These are phyloP conservation scores for Fagopyrum esculentum DNA, from an alignment of 148 eudicot genomes.

Conservation along the genomic window DNA sequence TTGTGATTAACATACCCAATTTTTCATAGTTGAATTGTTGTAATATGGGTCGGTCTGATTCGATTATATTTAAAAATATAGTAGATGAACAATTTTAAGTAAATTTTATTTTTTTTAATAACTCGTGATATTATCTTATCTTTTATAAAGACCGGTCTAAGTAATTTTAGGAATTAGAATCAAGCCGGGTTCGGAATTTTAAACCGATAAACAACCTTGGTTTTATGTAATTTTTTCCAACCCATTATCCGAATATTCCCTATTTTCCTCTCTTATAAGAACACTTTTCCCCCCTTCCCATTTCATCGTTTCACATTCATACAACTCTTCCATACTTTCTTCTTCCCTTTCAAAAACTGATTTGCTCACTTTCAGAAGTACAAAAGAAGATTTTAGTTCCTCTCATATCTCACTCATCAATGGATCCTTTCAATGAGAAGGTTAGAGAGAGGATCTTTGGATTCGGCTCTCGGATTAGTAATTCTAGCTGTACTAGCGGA, in stretches of 20 bases:
- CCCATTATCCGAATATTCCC: slow-evolving; percentile 6
- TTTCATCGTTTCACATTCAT: not conserved
- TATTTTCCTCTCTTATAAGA: not conserved
- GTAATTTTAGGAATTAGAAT: no score
- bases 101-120: no score
- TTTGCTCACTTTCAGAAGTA: not conserved
- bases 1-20: no score
- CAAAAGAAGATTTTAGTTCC: not conserved
- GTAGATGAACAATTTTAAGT: no score
- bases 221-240: not conserved
- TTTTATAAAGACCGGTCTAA: no score
- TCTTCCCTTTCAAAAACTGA: not conserved
- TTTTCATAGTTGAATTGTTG: no score
- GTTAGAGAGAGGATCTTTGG: slow-evolving; percentile 46
- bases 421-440: slow-evolving; percentile 45
- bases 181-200: no score
- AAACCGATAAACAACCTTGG: no score
- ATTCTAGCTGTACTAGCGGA: slow-evolving; percentile 8
- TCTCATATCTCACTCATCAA: slow-evolving; percentile 11
- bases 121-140: no score
- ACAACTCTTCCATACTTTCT: not conserved
- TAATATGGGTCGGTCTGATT: no score
- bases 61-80: no score
- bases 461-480: not conserved
- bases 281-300: not conserved